Conservation (phyloP, 2,329 filamentous ascomycete genomes). For the Pseudogymnoascus sp. region DNA sequence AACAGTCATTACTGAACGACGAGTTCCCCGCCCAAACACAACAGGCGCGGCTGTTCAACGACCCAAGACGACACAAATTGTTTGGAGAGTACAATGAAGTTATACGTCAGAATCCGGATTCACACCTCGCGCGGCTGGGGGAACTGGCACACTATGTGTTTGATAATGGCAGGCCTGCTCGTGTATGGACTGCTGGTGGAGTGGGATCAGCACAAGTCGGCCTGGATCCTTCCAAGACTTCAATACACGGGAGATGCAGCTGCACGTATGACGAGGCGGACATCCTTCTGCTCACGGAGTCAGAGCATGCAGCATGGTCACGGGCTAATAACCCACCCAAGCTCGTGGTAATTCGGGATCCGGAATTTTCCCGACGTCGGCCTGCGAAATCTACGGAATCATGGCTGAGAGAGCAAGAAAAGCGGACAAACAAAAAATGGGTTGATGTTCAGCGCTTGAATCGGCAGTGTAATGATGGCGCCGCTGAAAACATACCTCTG, state of each 20-base stretch:
- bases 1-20: not conserved
- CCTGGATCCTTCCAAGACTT: not conserved
- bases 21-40: not conserved
- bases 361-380: not conserved
- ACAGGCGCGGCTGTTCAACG: slow-evolving; percentile 4
- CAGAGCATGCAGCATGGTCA: slow-evolving; percentile 8
- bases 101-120: not conserved
- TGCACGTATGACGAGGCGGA: slow-evolving; percentile 11
- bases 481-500: slow-evolving; percentile 6
- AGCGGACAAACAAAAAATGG: not conserved
- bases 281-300: slow-evolving; percentile 10
- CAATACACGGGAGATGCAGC: not conserved
- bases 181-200: slow-evolving; percentile 10
- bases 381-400: not conserved
- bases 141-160: slow-evolving; percentile 2
- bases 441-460: slow-evolving; percentile 6
- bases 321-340: slow-evolving; percentile 4
- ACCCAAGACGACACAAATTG: slow-evolving; percentile 4
- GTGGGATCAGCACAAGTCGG: not conserved
- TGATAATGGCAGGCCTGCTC: slow-evolving; percentile 10
- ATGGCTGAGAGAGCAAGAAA: slow-evolving; percentile 5
- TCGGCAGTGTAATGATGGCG: not conserved
- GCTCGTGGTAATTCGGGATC: slow-evolving; percentile 10
- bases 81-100: slow-evolving; percentile 1
- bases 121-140: not conserved